Percentiles rank a stretch among this genome's conserved stretches.
Evolutionary conservation across 257 asterid species (phyloP).

Genomic region (Avicennia marina): DNA sequence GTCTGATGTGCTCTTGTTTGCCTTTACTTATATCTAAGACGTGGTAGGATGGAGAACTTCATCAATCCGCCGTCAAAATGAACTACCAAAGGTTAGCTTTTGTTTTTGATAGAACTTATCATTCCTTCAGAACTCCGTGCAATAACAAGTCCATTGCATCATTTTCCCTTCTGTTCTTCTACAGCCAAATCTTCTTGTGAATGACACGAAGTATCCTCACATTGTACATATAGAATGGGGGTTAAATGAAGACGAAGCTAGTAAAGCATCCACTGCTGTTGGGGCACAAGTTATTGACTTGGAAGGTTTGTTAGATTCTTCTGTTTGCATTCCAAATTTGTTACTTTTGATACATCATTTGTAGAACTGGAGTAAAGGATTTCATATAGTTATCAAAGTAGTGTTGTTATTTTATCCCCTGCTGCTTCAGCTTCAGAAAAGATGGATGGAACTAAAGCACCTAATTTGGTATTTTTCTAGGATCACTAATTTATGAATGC

Average conservation of each 20-base stretch:
- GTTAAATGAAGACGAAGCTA: slow-evolving; percentile 25
- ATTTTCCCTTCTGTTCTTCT: slow-evolving; percentile 19
- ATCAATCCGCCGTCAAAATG: slow-evolving; percentile 80
- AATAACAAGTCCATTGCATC: slow-evolving; percentile 12
- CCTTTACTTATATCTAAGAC: slow-evolving; percentile 56
- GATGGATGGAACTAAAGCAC: too few species aligned
- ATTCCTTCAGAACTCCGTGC: background rate
- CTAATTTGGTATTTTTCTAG: too few species aligned
- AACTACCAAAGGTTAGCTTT: slow-evolving; percentile 66
- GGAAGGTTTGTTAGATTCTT: slow-evolving; percentile 52
- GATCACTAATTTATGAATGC: too few species aligned
- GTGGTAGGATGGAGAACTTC: slow-evolving; percentile 99
- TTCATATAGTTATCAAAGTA: too few species aligned
- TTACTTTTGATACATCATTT: background rate
- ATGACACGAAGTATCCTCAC: slow-evolving; percentile 75
- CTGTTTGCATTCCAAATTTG: background rate
- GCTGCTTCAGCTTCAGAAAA: too few species aligned
- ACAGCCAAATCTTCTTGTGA: slow-evolving; percentile 59
- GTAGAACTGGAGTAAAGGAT: background rate
- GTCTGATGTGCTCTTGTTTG: slow-evolving; percentile 21
- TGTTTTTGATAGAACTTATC: slow-evolving; percentile 1
- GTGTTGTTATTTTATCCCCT: too few species aligned
- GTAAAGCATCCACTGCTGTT: slow-evolving; percentile 35
- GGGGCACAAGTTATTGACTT: slow-evolving; percentile 58
- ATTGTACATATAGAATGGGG: slow-evolving; percentile 64